Evolutionary conservation across 2,329 filamentous ascomycete genomes (phyloP).

Genomic region (Furcasterigmium furcatum): DNA sequence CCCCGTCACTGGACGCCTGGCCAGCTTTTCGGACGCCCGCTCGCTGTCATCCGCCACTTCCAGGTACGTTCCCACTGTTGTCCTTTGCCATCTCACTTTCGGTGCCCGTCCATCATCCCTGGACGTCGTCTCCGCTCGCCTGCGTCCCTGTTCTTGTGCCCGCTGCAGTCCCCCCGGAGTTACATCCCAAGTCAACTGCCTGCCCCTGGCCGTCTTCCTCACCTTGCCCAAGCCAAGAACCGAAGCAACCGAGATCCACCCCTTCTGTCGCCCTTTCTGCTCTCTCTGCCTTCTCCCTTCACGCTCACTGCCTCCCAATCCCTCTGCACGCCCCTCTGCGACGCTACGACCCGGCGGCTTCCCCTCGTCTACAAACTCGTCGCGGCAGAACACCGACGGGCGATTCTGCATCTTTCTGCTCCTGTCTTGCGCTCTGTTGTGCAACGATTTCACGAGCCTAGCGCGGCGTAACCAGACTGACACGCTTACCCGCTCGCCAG

Average conservation of each 20-base stretch:
- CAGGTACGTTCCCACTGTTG: background rate
- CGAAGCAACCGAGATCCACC: background rate
- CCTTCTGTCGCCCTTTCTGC: background rate
- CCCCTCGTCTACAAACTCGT: too few relatives aligned
- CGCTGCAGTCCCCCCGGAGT: background rate
- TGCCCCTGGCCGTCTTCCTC: background rate
- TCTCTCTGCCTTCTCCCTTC: background rate
- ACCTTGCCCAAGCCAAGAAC: background rate
- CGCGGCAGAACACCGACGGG: too few relatives aligned
- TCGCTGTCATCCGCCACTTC: conserved; percentile 6
- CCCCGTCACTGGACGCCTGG: conserved; percentile 38
- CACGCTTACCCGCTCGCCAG: conserved; percentile 26
- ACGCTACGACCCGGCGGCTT: conserved; percentile 6
- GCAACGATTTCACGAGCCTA: conserved; percentile 14
- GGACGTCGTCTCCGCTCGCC: background rate
- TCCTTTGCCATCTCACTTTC: background rate
- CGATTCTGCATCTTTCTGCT: background rate
- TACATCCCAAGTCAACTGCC: background rate
- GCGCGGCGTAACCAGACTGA: conserved; percentile 14
- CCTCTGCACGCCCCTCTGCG: conserved; percentile 2
- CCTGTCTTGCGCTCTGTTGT: conserved; percentile 18
- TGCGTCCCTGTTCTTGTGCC: too few relatives aligned
- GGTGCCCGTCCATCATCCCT: conserved; percentile 2
- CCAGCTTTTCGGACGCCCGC: conserved; percentile 15
- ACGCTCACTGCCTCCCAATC: background rate